These are phyloP conservation scores for Orobanche coerulescens DNA, from an alignment of 257 asterid genomes.

Conservation along the genomic window DNA sequence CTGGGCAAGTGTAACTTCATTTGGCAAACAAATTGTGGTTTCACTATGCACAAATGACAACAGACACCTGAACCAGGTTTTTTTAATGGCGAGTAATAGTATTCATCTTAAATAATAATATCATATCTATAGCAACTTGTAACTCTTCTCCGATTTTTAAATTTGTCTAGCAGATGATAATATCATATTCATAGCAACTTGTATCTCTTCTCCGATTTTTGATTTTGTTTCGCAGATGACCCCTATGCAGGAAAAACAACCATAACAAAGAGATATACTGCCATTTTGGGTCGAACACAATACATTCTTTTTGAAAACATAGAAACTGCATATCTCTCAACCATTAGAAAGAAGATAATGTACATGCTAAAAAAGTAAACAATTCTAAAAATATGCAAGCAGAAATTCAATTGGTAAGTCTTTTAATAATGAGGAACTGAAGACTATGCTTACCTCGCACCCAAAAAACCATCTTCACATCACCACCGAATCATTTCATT, in stretches of 20 bases:
- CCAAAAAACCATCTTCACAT: slow-evolving; percentile 4
- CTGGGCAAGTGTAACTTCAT: background rate
- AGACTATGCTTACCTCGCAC: slow-evolving; percentile 31
- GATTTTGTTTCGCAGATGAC: background rate
- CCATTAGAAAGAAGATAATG: background rate
- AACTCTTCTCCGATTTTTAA: background rate
- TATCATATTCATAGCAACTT: background rate
- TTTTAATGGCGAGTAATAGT: background rate
- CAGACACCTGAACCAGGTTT: background rate
- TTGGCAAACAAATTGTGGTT: slow-evolving; percentile 14
- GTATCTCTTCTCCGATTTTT: background rate
- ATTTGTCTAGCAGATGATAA: background rate
- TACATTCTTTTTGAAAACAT: background rate
- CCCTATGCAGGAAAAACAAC: background rate
- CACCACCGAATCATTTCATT: slow-evolving; percentile 43
- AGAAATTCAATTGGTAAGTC: background rate
- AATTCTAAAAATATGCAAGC: slow-evolving; percentile 9
- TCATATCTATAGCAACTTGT: background rate
- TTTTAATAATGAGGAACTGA: background rate
- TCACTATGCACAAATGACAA: slow-evolving; percentile 7
- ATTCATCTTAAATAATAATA: background rate
- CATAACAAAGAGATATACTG: background rate
- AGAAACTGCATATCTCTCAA: background rate
- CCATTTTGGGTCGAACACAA: background rate
- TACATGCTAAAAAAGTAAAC: background rate